Evolutionary conservation across 2,329 filamentous ascomycete species (phyloP).

Genomic region (Talaromyces sp.): DNA sequence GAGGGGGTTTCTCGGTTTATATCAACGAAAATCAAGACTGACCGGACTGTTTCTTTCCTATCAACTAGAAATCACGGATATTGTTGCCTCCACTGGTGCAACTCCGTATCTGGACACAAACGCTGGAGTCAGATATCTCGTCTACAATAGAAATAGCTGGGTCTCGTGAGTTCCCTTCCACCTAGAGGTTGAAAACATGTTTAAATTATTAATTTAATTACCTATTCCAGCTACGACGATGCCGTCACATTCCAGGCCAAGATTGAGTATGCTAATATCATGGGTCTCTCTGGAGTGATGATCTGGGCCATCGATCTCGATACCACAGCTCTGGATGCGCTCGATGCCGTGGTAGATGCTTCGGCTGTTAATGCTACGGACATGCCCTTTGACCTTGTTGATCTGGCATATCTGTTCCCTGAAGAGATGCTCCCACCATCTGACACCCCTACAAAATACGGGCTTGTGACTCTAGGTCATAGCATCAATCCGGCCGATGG

Average conservation of each 20-base stretch:
- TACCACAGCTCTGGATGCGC: not conserved
- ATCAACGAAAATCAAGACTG: too few species aligned
- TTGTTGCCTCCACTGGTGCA: constrained; percentile 16
- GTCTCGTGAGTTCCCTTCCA: constrained; percentile 12
- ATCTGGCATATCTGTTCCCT: not conserved
- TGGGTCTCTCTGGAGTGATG: constrained; percentile 28
- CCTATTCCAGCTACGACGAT: constrained; percentile 25
- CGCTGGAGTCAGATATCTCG: constrained; percentile 16
- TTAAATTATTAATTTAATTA: too few species aligned
- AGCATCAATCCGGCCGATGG: not conserved
- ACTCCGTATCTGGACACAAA: constrained; percentile 14
- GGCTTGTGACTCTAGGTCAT: not conserved
- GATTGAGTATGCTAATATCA: constrained; percentile 25
- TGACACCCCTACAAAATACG: not conserved
- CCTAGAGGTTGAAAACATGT: too few species aligned
- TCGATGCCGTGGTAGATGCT: not conserved
- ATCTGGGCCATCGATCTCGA: constrained; percentile 14
- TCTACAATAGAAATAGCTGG: constrained; percentile 17
- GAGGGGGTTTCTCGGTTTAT: too few species aligned
- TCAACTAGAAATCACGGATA: constrained; percentile 20
- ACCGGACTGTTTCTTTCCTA: too few species aligned
- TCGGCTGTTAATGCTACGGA: not conserved
- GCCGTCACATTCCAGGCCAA: constrained; percentile 33
- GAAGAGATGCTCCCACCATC: not conserved
- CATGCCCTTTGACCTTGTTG: not conserved